Conservation (phyloP, 2,329 filamentous ascomycete species). For the Fusarium miscanthi region DNA sequence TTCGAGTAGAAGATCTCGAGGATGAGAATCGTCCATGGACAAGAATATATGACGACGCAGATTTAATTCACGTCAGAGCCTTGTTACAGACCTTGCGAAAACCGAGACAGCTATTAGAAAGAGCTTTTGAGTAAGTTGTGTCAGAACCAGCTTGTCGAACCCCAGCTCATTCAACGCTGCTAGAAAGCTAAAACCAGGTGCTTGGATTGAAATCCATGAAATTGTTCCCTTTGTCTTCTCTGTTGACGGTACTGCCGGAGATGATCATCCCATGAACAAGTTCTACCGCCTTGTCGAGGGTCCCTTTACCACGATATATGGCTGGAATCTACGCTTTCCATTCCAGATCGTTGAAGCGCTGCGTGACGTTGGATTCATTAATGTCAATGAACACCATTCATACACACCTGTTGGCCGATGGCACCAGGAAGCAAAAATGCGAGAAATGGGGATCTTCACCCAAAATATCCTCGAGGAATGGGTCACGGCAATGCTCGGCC, state of each 20-base stretch:
- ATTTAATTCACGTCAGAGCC: slow-evolving; percentile 65
- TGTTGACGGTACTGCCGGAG: slow-evolving; percentile 46
- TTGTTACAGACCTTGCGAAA: slow-evolving; percentile 63
- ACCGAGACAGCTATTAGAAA: slow-evolving; percentile 60
- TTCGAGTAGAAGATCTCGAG: slow-evolving; percentile 55
- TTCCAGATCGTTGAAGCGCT: slow-evolving; percentile 46
- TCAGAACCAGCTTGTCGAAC: not conserved
- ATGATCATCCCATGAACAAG: slow-evolving; percentile 48
- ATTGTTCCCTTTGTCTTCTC: slow-evolving; percentile 48
- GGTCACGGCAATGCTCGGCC: slow-evolving; percentile 49
- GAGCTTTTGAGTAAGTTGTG: slow-evolving; percentile 55
- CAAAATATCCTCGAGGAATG: slow-evolving; percentile 52
- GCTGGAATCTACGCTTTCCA: slow-evolving; percentile 51
- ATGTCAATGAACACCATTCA: slow-evolving; percentile 46
- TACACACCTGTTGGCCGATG: slow-evolving; percentile 53
- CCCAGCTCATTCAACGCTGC: slow-evolving; percentile 14
- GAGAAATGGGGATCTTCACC: slow-evolving; percentile 54
- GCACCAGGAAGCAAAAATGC: slow-evolving; percentile 49
- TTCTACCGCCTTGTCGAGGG: slow-evolving; percentile 50
- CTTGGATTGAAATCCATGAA: slow-evolving; percentile 56
- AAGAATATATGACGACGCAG: slow-evolving; percentile 54
- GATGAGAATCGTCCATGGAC: slow-evolving; percentile 51
- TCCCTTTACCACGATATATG: slow-evolving; percentile 48
- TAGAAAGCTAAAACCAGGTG: slow-evolving; percentile 53
- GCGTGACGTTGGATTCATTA: slow-evolving; percentile 49